Evolutionary conservation across 2,329 filamentous ascomycete genomes (phyloP), one percentile per base, ranked within the genome.

Genomic region (Alternaria alternata): DNA sequence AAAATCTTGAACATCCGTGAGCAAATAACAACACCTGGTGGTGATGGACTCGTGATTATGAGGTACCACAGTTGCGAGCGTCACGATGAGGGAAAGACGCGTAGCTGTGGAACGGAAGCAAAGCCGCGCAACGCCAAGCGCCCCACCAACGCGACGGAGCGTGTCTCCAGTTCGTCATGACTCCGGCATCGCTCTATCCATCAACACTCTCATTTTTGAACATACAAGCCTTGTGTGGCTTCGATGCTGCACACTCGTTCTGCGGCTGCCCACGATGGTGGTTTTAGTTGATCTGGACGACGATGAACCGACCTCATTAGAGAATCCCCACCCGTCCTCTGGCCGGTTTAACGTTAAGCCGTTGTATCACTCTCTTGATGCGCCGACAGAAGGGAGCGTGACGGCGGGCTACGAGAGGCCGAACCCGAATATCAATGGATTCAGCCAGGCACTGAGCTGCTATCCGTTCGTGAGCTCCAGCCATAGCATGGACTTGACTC

Each of bases 401-500:
- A 54, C n/a, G 16, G 67, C 51, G 26, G 63, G 70, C 48, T 73
- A 74, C 30, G 69, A 71, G 54, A 74, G 81, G 64, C 74, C 72
- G 28, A 82, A 84, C 73, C 85, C 81, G 55, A 88, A 88, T 70
- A 77, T 83, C 75, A 88, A 86, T 80, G 81, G 82, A 68, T 85
- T 88, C 79, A 86, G 87, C 65, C 83, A 85, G 74, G 86, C 86
- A 75, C 79, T 90, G 78, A 86, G 85, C 78, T 89, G 87, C 81
- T 90, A 90, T 83, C 88, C 88, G 88, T 83, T 88, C 88, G 88
- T 90, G 87, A 83, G 84, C 82, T 76, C 75, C 62, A 73, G 71
- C 74, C 70, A 62, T 56, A 71, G 65, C 70, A 71, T 72, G 68
- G 70, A 75, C 68, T 55, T 57, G 62, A 63, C 64, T 74, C 69